Base-by-base conservation (phyloP, 768 basidiomycete species). In the Clavulina sp. region DNA sequence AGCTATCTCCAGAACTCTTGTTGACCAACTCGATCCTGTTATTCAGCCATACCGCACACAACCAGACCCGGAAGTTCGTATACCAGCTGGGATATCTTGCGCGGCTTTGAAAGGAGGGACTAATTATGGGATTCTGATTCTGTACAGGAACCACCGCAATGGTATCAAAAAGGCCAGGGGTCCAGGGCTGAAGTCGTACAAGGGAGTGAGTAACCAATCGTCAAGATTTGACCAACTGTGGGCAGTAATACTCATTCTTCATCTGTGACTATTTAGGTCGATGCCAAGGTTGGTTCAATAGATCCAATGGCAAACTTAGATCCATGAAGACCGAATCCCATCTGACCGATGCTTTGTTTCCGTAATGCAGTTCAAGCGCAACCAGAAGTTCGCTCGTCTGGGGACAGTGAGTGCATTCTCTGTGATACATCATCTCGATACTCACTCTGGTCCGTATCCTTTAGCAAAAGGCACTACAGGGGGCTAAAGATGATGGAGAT, bases 111-210 rank as follows among this genome's bases (percentile, higher is more conserved):
- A 46, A 6, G n/a, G 19, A 6, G 7, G 41, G 48, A n/a, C 41
- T 31, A 49, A 32, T 34, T 13, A 23, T 33, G 9, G n/a, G 21
- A 41, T 7, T 47, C 28, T 47, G 9, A 46, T 23, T 30, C 3
- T 24, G 30, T 21, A 78, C 69, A 96, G 95, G 78, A 89, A 93
- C 58, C 93, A 97, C 74, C 78, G 84, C 58, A 97, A 97, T 74
- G 93, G 92, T 63, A 93, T 96, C 73, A 88, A 84, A 72, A 77
- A 74, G 66, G 82, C 87, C 50, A 69, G 73, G 66, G 73, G 76
- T 53, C 72, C 76, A 64, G 75, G 79, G 61, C 76, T 83, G 59
- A 75, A 81, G 59, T 91, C 85, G 33, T 61, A 84, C 73, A 88
- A 78, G 72, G 92, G 91, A 76, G 93, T 96, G 75, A 57, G 87